Base-by-base conservation (phyloP, 2,329 filamentous ascomycete species). In the Rhynchosporium graminicola region DNA sequence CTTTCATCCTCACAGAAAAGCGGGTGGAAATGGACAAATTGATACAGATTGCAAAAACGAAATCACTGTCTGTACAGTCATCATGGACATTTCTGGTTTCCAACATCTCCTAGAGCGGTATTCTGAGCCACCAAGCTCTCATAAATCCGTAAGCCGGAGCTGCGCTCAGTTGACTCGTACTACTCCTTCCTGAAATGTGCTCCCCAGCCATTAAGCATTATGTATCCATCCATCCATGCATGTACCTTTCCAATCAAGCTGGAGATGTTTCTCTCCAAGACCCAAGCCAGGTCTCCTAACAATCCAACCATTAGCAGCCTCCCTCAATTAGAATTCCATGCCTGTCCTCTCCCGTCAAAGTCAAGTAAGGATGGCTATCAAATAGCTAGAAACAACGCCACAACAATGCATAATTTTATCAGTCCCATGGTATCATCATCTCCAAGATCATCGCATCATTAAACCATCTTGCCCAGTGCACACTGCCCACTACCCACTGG, bases 391-490 rank as follows among this genome's bases (percentile, higher is more conserved):
- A 58, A 63, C 13, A 72, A 73, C 71, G 72, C 72, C 71, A 66
- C 9, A 48, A 64, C 61, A 71, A 72, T 72, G 69, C 61, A 60
- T 48, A 56, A 62, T 62, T 48, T 51, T 47, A 61, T 64, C 67
- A 36, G 33, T 10, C 33, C 70, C 70, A 66, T 73, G 71, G 72
- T 74, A 73, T 74, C 71, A 66, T 67, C 33, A 36, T 36, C 33
- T 36, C 33, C 33, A 36, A 66, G 61, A 61, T 68, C 67, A 67
- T 70, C 62, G 56, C 64, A 64, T 71, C 66, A 71, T 67, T 67
- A 68, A 68, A 63, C 20, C 20, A 20, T 20, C 20, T 20, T 20
- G 20, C 20, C 20, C 20, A 20, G 20, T 20, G 1, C 20, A 20
- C 20, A 20, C 20, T 20, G 20, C 20, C 20, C 20, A 20, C 20